phyloP scores from a whole-genome alignment of 2,329 filamentous ascomycete genomes.

The Calonectria honghensis region DNA sequence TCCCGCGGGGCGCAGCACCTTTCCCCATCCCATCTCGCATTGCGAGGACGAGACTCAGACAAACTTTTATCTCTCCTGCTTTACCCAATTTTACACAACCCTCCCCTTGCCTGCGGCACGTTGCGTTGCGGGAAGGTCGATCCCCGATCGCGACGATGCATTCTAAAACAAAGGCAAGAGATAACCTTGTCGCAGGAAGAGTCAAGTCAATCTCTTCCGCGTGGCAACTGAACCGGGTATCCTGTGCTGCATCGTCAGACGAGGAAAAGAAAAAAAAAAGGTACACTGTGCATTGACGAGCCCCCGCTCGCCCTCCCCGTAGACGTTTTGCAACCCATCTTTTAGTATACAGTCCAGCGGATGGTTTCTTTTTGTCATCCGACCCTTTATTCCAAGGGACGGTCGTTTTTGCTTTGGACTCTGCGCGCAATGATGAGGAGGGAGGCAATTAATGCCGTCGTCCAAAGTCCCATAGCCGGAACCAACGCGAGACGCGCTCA shows the following conservation, averaged over 20 bases:
- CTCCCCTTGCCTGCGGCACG: slow-evolving; percentile 25
- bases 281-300: slow-evolving; percentile 41
- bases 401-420: slow-evolving; percentile 1
- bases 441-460: slow-evolving; percentile 13
- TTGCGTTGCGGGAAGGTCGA: slow-evolving; percentile 32
- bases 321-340: slow-evolving; percentile 6
- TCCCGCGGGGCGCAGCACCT: slow-evolving; percentile 42
- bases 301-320: background rate
- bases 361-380: slow-evolving; percentile 11
- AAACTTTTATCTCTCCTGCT: background rate
- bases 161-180: slow-evolving; percentile 23
- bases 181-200: slow-evolving; percentile 2
- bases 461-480: background rate
- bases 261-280: slow-evolving; percentile 3
- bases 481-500: slow-evolving; percentile 9
- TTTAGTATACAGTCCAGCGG: slow-evolving; percentile 2
- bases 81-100: background rate
- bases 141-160: slow-evolving; percentile 17
- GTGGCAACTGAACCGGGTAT: slow-evolving; percentile 30
- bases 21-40: slow-evolving; percentile 19
- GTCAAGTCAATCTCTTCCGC: slow-evolving; percentile 21
- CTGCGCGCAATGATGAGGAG: background rate
- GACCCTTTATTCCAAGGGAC: background rate
- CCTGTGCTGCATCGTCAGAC: background rate
- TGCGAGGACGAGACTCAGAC: slow-evolving; percentile 3